Base-by-base conservation (phyloP, 257 asterid species). In the Primulina eburnea region DNA sequence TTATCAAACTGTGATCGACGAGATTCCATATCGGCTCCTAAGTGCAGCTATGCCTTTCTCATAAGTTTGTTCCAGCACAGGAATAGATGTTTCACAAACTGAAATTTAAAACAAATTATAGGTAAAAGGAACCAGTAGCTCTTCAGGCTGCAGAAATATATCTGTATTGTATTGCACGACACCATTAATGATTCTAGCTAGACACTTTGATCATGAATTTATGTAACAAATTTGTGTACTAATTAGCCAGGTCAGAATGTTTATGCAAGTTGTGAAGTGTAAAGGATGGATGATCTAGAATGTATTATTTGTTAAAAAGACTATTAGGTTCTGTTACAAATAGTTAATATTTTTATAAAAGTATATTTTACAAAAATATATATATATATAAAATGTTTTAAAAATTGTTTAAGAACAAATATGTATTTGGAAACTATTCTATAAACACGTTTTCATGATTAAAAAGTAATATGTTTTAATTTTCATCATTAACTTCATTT, bases 11-110 rank as follows among this genome's bases (percentile, higher is more conserved):
- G 77, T 70, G 69, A 81, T 74, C 37, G 81, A 80, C 74, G 84
- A 76, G 76, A 89, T 84, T 71, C 97, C 95, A 70, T 83, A 85
- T 71, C 84, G 87, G 84, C 82, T 84, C 66, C 82, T 82, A 50
- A 93, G 90, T 75, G 96, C 78, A 78, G 82, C 82, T 69, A 90
- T 76, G 68, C 85, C 73, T 73, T 90, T 87, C 90, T 87, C 96
- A 2, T 85, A 69, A 20, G 87, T 82, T 50, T 85, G 84, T 32
- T 85, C 79, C 62, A 90, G 90, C 82, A 86, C 89, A 0, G 96
- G 92, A 67, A 93, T 69, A 65, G 97, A 68, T 70, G 84, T 80
- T 79, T 87, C 89, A 72, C 77, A 76, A 73, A 90, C 97, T 93
- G 92, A 62, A 78, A 76, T 57, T 57, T 71, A 32, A 33, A 26